phyloP scores from a whole-genome alignment of 129 eudicot species.

The Chrysanthemum seticuspe region DNA sequence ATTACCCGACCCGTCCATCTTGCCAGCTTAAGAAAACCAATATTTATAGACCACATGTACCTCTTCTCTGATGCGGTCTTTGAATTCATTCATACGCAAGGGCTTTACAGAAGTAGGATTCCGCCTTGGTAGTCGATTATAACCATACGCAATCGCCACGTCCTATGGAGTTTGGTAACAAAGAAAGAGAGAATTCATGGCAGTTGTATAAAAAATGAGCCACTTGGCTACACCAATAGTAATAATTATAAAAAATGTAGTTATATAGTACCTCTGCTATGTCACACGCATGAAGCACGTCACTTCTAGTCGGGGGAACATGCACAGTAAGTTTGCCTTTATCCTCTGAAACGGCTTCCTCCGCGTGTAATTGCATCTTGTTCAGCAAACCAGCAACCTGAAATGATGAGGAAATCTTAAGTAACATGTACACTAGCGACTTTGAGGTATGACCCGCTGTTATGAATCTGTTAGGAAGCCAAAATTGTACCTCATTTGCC shows the following conservation, averaged over 20 bases:
- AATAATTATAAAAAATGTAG: not conserved
- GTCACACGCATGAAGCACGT: slow-evolving; percentile 94
- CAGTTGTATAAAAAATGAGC: slow-evolving; percentile 7
- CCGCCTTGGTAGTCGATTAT: slow-evolving; percentile 72
- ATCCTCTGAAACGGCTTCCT: slow-evolving; percentile 38
- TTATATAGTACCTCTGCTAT: slow-evolving; percentile 70
- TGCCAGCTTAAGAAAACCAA: no score
- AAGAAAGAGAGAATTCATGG: not conserved
- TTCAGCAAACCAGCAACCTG: slow-evolving; percentile 27
- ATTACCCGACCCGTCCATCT: no score
- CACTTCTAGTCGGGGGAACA: slow-evolving; percentile 97
- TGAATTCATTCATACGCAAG: slow-evolving; percentile 63
- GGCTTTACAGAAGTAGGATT: slow-evolving; percentile 73
- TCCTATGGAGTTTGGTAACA: slow-evolving; percentile 44
- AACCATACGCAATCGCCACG: slow-evolving; percentile 96
- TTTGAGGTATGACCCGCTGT: no score
- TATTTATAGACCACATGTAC: slow-evolving; percentile 27
- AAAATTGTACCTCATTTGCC: slow-evolving; percentile 60
- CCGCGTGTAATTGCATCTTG: slow-evolving; percentile 55
- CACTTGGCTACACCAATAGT: not conserved
- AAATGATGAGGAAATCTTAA: no score
- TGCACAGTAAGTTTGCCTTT: slow-evolving; percentile 50
- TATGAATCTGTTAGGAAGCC: not conserved
- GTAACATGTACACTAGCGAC: no score
- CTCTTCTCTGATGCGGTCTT: slow-evolving; percentile 80